Conservation (phyloP, 1,284 basidiomycete genomes). For the Neonothopanus nambi region DNA sequence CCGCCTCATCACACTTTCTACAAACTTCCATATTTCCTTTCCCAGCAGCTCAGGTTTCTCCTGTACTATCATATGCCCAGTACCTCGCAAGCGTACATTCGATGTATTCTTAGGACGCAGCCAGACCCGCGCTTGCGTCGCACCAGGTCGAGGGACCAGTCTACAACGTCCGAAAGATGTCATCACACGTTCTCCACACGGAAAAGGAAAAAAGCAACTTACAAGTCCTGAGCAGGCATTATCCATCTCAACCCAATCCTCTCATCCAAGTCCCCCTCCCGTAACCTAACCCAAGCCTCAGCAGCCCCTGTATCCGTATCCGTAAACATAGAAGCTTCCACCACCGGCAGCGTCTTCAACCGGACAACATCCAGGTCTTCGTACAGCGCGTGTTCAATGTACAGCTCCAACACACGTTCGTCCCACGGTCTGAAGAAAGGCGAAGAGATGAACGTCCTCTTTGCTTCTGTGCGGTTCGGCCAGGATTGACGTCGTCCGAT, state of each 20-base stretch:
- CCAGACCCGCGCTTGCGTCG: slow-evolving; percentile 53
- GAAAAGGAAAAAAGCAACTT: slow-evolving; percentile 32
- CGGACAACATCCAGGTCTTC: slow-evolving; percentile 32
- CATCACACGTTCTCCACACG: no score
- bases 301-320: slow-evolving; percentile 45
- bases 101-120: slow-evolving; percentile 57
- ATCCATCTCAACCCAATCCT: slow-evolving; percentile 56
- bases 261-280: slow-evolving; percentile 44
- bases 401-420: slow-evolving; percentile 62
- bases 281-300: slow-evolving; percentile 41
- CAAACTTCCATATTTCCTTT: slow-evolving; percentile 1
- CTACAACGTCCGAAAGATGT: neutral
- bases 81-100: slow-evolving; percentile 53
- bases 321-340: slow-evolving; percentile 58
- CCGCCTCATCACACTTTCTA: neutral
- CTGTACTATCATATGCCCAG: slow-evolving; percentile 61
- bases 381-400: slow-evolving; percentile 67
- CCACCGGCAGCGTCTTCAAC: slow-evolving; percentile 64
- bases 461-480: slow-evolving; percentile 66
- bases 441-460: slow-evolving; percentile 48
- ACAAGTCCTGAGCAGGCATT: slow-evolving; percentile 53
- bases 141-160: neutral
- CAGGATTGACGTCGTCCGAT: slow-evolving; percentile 67
- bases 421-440: slow-evolving; percentile 81
- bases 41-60: slow-evolving; percentile 45